Percentiles rank a stretch among this genome's conserved stretches.
phyloP scores from a whole-genome alignment of 345 rosid species.

The Eucalyptus albens region DNA sequence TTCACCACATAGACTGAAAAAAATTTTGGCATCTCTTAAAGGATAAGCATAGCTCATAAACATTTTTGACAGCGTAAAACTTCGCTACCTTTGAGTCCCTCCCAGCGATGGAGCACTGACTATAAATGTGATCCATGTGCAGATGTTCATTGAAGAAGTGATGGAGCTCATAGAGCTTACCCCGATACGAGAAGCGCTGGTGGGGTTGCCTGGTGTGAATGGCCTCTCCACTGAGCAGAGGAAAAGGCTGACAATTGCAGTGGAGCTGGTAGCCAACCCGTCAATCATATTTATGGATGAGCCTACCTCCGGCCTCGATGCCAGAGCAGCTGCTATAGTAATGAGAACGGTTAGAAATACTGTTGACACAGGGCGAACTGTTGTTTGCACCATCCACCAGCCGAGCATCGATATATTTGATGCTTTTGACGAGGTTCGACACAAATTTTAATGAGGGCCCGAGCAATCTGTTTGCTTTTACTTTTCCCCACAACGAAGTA shows the following conservation, averaged over 20 bases:
- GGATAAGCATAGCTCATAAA: background rate
- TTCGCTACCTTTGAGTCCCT: background rate
- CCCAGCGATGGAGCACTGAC: background rate
- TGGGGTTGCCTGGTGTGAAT: constrained; percentile 52
- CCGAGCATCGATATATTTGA: constrained; percentile 69
- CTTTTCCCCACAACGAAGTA: background rate
- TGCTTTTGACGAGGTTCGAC: constrained; percentile 57
- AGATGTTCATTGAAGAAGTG: constrained; percentile 65
- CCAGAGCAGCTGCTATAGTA: constrained; percentile 68
- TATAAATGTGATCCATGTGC: background rate
- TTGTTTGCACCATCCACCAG: constrained; percentile 71
- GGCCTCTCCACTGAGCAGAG: constrained; percentile 66
- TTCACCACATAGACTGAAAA: background rate
- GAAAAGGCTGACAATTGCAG: constrained; percentile 62
- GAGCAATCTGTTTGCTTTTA: background rate
- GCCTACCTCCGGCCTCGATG: constrained; percentile 74
- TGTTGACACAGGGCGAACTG: constrained; percentile 63
- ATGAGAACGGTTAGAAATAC: constrained; percentile 74
- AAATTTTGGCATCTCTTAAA: background rate
- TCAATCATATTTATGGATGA: constrained; percentile 74
- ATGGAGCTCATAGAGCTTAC: constrained; percentile 65
- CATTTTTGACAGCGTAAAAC: background rate
- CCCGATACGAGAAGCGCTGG: constrained; percentile 40
- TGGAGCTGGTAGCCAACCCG: constrained; percentile 73
- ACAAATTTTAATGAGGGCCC: background rate